Base-by-base conservation (phyloP, 176 grass and related monocot genomes). In the Avena atlantica region DNA sequence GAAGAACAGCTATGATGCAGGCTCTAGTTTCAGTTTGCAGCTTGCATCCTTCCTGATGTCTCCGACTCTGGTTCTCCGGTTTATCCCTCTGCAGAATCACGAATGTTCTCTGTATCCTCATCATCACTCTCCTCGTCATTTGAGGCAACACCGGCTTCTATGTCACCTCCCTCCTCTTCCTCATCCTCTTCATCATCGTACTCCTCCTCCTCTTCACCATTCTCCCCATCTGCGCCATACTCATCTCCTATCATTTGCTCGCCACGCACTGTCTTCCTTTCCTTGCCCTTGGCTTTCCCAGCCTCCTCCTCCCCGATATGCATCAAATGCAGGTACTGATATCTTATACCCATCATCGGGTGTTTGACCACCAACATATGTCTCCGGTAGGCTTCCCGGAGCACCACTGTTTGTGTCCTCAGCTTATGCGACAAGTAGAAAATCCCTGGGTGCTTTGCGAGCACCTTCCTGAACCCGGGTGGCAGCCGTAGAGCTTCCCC, bases 381-480 rank as follows among this genome's bases (percentile, higher is more conserved):
- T 74, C 93, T 87, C 52, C 85, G 57, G 80, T 94, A 98, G 0
- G 93, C 87, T 81, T 98, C 96, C 52, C 93, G 81, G 60, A 98
- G 88, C 83, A 98, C 92, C 51, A 98, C 96, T 0, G 96, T 98
- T 57, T 98, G 91, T 7, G 82, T 94, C 77, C 90, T 79, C 57
- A 98, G 86, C 87, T 94, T 98, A 91, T 94, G 93, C 0, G 93
- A 94, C 52, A 98, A 5, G 62, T 98, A 98, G 84, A 98, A 98
- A 64, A 98, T 98, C 19, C 96, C 96, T 11, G 93, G 91, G 74
- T 98, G 93, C 78, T 89, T 81, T 16, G 92, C 85, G 5, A 98
- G 23, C 82, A 93, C 88, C 84, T 92, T 98, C 86, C 89, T 89
- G 83, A 98, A 88, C 29, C 93, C 96, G 4, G 92, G 88, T 0